Evolutionary conservation across 2,329 filamentous ascomycete species (phyloP), one percentile per base, ranked within the genome.

Genomic region (Talaromyces sp.): DNA sequence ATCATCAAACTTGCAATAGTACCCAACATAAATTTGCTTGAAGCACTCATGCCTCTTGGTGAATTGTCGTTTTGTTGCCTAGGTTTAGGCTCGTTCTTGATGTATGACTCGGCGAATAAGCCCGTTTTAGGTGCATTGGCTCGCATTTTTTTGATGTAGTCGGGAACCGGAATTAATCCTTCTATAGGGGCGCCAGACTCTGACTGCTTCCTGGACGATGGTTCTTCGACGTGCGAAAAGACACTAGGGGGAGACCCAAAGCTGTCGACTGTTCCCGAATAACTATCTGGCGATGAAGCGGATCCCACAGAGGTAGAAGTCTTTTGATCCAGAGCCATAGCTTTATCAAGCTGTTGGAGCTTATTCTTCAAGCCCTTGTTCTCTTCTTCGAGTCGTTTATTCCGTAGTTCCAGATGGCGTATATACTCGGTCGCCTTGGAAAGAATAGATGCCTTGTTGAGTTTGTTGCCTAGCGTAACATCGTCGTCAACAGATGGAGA

Each of bases 401-500:
- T 96, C 13, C 92, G 87, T 78, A 96, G 96, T 75, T 98, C 93
- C 1, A 98, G 79, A 75, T 98, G 93, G 41, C 88, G 86, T 66
- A 98, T 98, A 68, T 98, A 98, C 73, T 98, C 93, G 6, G 93
- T 97, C 2, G 93, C 93, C 75, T 98, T 98, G 65, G 91, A 93
- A 50, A 98, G 78, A 56, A 98, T 91, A 2, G 93, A 97, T n/a
- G 93, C 93, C 75, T 98, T 98, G 80, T 98, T 98, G 29, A 97
- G 81, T 75, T 98, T 98, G 78, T 96, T 93, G 6, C 92, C 91
- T 2, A 91, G 89, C 56, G 95, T 79, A 56, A 91, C 91, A 67
- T 96, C 88, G 17, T 95, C 90, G 38, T 89, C 86, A 66, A 93
- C 90, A 43, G 86, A 88, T 10, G 69, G 59, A 2, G 68, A 64